phyloP scores from a whole-genome alignment of 306 rosid genomes.

The Vachellia collinsii region DNA sequence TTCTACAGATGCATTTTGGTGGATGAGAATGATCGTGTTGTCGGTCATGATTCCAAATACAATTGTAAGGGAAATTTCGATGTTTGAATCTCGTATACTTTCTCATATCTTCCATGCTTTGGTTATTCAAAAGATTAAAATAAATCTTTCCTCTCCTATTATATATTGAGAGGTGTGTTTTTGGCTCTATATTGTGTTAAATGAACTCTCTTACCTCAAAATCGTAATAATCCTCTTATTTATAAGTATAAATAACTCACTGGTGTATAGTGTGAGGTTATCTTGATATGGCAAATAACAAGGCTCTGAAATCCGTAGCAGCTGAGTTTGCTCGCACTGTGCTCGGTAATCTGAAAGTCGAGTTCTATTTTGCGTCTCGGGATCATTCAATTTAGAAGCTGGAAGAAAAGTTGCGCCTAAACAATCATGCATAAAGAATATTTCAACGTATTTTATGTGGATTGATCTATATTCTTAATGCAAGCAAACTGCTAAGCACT shows the following conservation, averaged over 20 bases:
- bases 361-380: neutral
- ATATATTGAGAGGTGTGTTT: neutral
- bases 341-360: constrained; percentile 7
- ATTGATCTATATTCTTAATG: neutral
- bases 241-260: neutral
- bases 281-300: neutral
- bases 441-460: neutral
- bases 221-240: neutral
- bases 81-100: constrained; percentile 14
- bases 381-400: constrained; percentile 25
- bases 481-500: constrained; percentile 27
- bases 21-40: constrained; percentile 88
- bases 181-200: neutral
- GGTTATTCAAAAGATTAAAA: constrained; percentile 15
- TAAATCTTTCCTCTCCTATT: neutral
- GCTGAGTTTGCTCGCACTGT: neutral
- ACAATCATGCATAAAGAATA: neutral
- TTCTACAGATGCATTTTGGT: constrained; percentile 88
- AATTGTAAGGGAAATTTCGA: constrained; percentile 67
- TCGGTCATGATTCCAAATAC: constrained; percentile 96
- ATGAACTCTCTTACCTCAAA: neutral
- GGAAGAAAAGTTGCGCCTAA: neutral
- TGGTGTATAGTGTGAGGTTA: neutral
- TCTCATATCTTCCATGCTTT: constrained; percentile 10
- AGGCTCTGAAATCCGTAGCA: neutral